Evolutionary conservation across 768 basidiomycete species (phyloP), one percentile per base, ranked within the genome.

Genomic region (Multifurca ochricompacta): DNA sequence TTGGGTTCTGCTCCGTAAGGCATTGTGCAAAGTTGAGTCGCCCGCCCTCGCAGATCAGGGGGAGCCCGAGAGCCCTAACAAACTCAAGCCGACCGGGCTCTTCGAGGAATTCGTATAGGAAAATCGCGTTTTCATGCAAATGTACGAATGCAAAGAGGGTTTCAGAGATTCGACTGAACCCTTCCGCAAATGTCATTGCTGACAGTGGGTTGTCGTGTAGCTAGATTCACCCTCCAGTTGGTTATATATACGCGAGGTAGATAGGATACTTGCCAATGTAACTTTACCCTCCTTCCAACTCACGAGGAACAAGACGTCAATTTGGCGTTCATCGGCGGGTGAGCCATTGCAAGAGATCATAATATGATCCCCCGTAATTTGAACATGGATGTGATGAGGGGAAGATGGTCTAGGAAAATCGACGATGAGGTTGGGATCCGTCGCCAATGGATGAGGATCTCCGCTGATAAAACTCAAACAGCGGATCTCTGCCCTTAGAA

Each of bases 31-130:
- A 56, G 45, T 47, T 37, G 44, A 56, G 39, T 11, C 45, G 18
- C 10, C 50, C 55, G 16, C 39, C 50, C 10, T 52, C 55, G 39
- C 55, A 52, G 18, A 47, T 43, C 2, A 45, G 44, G 39, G 55
- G 55, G 5, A 56, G 50, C 13, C 40, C 39, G 2, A 52, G 31
- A 5, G 21, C 14, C 19, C 32, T 19, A 1, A 56, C 19, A 7
- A 50, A 32, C 3, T 39, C 35, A 19, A 55, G 6, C 23, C 30
- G 25, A 10, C 32, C 19, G 18, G 37, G 30, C 21, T 37, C 44
- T 25, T 41, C 44, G 25, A 25, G 16, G 39, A 41, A 42, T 1
- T 36, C 40, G 27, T 30, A 51, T 14, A 47, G 49, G 9, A 35
- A 28, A 21, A 56, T 51, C 4, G 53, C 53, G 18, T 56, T 51